These are phyloP conservation scores for Wickerhamomyces bovis DNA, from an alignment of 805 yeast species.

Conservation along the genomic window DNA sequence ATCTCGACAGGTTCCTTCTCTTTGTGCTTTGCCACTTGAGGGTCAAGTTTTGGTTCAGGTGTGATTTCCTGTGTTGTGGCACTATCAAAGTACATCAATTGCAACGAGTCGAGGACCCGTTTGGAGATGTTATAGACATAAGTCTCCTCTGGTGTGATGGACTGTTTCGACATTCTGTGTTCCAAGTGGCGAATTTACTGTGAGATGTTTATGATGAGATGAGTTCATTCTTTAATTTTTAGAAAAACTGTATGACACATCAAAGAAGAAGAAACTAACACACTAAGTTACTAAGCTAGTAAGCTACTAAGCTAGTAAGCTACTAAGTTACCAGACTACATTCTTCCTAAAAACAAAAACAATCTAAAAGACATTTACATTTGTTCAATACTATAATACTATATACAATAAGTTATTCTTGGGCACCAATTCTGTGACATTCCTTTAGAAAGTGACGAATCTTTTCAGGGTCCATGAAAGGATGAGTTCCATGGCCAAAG, in stretches of 20 bases:
- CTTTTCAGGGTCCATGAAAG: constrained; percentile 92
- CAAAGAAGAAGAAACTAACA: too few species aligned
- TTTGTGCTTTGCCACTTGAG: constrained; percentile 9
- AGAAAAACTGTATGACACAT: too few species aligned
- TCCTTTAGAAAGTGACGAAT: constrained; percentile 80
- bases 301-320: too few species aligned
- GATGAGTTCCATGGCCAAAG: constrained; percentile 98
- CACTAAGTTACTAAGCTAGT: too few species aligned
- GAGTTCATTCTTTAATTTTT: too few species aligned
- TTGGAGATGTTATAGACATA: constrained; percentile 44
- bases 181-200: not conserved
- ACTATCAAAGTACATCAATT: constrained; percentile 51
- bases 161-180: not conserved
- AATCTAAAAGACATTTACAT: too few species aligned
- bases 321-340: too few species aligned
- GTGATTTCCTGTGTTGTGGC: constrained; percentile 33
- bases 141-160: constrained; percentile 26
- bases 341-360: too few species aligned
- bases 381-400: not conserved
- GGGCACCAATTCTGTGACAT: constrained; percentile 72
- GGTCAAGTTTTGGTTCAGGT: constrained; percentile 6
- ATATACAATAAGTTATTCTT: constrained; percentile 15
- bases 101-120: constrained; percentile 38
- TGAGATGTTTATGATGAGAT: too few species aligned
- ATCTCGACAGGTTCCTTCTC: constrained; percentile 7